Evolutionary conservation across 2,329 filamentous ascomycete genomes (phyloP), one percentile per base, ranked within the genome.

Genomic region (Byssothecium circinans): DNA sequence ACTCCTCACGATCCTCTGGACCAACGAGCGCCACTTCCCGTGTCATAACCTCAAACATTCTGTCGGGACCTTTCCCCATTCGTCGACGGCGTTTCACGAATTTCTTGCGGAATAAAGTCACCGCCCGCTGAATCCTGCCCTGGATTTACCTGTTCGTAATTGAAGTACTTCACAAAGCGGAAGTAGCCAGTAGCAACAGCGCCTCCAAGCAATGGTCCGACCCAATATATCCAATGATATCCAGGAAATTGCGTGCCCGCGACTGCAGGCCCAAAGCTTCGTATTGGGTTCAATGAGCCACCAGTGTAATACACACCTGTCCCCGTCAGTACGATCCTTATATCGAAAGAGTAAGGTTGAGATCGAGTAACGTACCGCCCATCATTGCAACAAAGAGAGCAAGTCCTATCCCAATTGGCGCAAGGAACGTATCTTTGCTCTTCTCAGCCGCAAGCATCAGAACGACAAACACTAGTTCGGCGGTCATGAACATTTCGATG

Each of bases 331-430:
- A 64, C 5, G 62, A 43, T 20, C 56, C 49, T 15, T 62, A 29
- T 2, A 56, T 59, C 30, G 60, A 4, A 57, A 61, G 0, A 62
- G 46, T 0, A 57, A 12, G 61, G 56, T 2, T 62, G 2, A 17
- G 4, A 22, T 14, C n/a, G 23, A 12, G 22, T 48, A 15, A 62
- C 64, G 0, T 57, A 68, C 77, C 76, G 23, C 71, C 70, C 32
- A 82, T 58, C 50, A 81, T 74, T 0, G 74, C 72, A 41, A 88
- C 77, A 67, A 90, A 89, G 47, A 90, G 78, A 0, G 85, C 77
- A 10, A 88, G 68, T 1, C 87, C 88, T 57, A 91, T 88, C 10
- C 83, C 85, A 12, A 89, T 72, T 0, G 87, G 86, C 72, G 89
- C 89, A 64, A 15, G 70, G 57, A 18, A 72, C 52, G 12, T 65